Percentiles rank a stretch among this genome's conserved stretches.
phyloP scores from a whole-genome alignment of 2,329 filamentous ascomycete species.

The Bisporella sp. region DNA sequence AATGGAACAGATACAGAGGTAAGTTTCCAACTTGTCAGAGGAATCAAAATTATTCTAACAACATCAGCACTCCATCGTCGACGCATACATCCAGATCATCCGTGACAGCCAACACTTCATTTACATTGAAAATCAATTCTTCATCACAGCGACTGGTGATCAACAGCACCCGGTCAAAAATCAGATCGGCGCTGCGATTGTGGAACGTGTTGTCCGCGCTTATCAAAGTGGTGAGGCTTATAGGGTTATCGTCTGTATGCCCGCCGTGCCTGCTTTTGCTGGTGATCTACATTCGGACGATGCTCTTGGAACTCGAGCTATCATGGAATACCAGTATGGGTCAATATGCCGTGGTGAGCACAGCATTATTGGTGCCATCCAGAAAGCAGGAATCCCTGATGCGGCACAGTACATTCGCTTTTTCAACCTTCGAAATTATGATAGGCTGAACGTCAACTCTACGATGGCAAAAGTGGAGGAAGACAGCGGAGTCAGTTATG shows the following conservation, averaged over 20 bases:
- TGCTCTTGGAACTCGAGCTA: constrained; percentile 70
- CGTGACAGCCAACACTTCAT: constrained; percentile 63
- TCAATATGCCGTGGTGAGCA: constrained; percentile 71
- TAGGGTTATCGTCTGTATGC: constrained; percentile 71
- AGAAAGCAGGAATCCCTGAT: constrained; percentile 56
- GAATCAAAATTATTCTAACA: constrained; percentile 2
- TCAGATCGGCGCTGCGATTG: constrained; percentile 71
- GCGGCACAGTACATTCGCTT: constrained; percentile 71
- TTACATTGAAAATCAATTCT: constrained; percentile 81
- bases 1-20: constrained; percentile 50
- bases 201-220: constrained; percentile 68
- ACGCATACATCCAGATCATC: constrained; percentile 73
- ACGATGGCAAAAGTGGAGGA: constrained; percentile 55
- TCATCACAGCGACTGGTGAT: constrained; percentile 73
- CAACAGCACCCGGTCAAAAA: constrained; percentile 68
- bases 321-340: constrained; percentile 84
- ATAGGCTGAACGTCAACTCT: constrained; percentile 67
- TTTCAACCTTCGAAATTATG: constrained; percentile 80
- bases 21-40: constrained; percentile 11
- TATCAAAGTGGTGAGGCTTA: constrained; percentile 58
- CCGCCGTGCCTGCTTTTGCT: constrained; percentile 74
- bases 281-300: constrained; percentile 69
- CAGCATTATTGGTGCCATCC: constrained; percentile 68
- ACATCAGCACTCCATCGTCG: constrained; percentile 66
- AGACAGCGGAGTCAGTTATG: constrained; percentile 59